Conservation (phyloP, 108 stramenopile genomes). For the Discostella pseudostelligera region DNA sequence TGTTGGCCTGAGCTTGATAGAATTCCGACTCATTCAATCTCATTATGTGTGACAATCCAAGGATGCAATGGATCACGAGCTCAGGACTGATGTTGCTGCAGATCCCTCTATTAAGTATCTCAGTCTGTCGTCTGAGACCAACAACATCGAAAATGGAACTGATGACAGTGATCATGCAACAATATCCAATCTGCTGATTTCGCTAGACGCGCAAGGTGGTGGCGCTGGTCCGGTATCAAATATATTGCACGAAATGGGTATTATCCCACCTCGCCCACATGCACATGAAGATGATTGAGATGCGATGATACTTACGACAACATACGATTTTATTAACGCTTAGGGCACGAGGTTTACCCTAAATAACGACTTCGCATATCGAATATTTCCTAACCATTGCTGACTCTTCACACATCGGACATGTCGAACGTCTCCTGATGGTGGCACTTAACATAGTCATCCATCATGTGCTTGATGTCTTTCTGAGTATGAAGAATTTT, state of each 20-base stretch:
- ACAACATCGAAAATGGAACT: constrained; percentile 33
- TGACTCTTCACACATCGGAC: constrained; percentile 13
- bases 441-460: constrained; percentile 13
- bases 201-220: constrained; percentile 60
- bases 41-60: not conserved
- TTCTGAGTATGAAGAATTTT: constrained; percentile 22
- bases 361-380: not conserved
- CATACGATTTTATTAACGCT: not conserved
- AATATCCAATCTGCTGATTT: constrained; percentile 60
- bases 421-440: constrained; percentile 22
- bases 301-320: not conserved
- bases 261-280: constrained; percentile 29
- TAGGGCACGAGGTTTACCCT: not conserved
- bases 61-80: constrained; percentile 37
- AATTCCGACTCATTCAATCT: constrained; percentile 1
- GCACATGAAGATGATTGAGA: constrained; percentile 2
- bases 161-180: constrained; percentile 26
- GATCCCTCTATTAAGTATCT: constrained; percentile 27
- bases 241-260: constrained; percentile 66
- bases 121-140: constrained; percentile 21
- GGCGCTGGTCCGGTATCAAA: constrained; percentile 60
- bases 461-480: constrained; percentile 24
- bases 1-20: too few relatives aligned
- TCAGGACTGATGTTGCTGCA: constrained; percentile 6
- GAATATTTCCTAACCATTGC: not conserved